Evolutionary conservation across 2,329 filamentous ascomycete species (phyloP).

Genomic region (Colletotrichum horii): DNA sequence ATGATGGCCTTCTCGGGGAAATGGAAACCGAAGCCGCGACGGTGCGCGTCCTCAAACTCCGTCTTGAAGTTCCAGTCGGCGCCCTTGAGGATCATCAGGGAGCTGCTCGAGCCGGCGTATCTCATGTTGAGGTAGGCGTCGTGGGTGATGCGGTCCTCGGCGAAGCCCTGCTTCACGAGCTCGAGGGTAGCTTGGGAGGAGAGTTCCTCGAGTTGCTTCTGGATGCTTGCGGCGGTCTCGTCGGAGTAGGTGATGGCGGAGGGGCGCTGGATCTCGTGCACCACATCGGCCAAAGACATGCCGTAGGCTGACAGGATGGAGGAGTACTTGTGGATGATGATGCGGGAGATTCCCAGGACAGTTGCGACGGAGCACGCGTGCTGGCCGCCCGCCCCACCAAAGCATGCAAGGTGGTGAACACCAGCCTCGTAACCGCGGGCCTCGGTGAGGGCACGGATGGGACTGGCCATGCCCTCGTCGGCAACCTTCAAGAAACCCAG

Average conservation of each 20-base stretch:
- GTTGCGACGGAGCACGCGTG: conserved; percentile 48
- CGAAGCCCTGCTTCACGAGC: conserved; percentile 31
- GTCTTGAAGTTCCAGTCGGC: conserved; percentile 56
- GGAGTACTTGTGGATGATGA: conserved; percentile 50
- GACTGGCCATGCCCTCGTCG: conserved; percentile 39
- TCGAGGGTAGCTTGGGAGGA: conserved; percentile 33
- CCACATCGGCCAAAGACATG: conserved; percentile 50
- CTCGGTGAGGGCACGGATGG: conserved; percentile 39
- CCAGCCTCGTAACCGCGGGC: conserved; percentile 39
- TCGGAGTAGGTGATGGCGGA: conserved; percentile 31
- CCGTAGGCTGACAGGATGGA: conserved; percentile 52
- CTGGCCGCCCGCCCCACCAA: conserved; percentile 44
- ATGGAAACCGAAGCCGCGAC: conserved; percentile 75
- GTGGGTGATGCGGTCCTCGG: conserved; percentile 42
- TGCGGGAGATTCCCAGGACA: conserved; percentile 45
- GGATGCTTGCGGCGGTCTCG: conserved; percentile 19
- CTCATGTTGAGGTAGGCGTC: conserved; percentile 47
- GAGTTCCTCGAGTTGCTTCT: conserved; percentile 34
- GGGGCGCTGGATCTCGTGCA: conserved; percentile 44
- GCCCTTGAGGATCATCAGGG: conserved; percentile 38
- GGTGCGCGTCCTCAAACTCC: conserved; percentile 72
- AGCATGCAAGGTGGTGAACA: conserved; percentile 39
- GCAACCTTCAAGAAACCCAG: conserved; percentile 42
- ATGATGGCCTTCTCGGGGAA: conserved; percentile 39
- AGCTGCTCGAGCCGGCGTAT: conserved; percentile 47